phyloP scores from a whole-genome alignment of 163 green algal genomes.

The Scenedesmus sp. region DNA sequence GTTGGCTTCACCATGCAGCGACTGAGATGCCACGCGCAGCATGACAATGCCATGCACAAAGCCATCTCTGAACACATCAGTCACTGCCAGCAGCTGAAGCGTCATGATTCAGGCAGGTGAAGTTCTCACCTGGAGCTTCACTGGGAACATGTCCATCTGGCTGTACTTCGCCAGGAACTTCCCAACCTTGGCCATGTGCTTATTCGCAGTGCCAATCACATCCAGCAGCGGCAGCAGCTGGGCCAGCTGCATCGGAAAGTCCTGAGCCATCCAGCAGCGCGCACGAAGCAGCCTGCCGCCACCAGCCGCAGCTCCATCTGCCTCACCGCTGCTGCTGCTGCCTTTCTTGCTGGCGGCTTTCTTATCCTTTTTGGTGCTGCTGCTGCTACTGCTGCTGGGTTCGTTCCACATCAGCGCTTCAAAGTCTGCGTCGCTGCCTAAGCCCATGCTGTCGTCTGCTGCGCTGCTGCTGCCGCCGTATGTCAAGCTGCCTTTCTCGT shows the following conservation, averaged over 20 bases:
- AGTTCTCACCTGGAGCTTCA: conserved; percentile 71
- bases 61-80: background rate
- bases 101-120: background rate
- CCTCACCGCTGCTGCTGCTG: conserved; percentile 8
- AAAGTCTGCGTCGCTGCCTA: background rate
- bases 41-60: background rate
- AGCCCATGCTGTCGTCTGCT: conserved; percentile 22
- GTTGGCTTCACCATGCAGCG: too few relatives aligned
- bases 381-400: background rate
- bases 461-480: background rate
- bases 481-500: conserved; percentile 11
- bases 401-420: conserved; percentile 15
- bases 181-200: conserved; percentile 78
- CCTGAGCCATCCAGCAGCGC: conserved; percentile 80
- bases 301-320: background rate
- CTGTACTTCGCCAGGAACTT: conserved; percentile 80
- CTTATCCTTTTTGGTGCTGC: conserved; percentile 27
- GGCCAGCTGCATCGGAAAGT: conserved; percentile 81
- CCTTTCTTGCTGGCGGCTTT: background rate
- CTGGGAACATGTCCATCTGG: conserved; percentile 82
- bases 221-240: conserved; percentile 89
- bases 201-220: conserved; percentile 85
- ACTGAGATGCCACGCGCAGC: too few relatives aligned
- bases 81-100: conserved; percentile 3
- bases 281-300: conserved; percentile 55